phyloP scores from a whole-genome alignment of 2,329 filamentous ascomycete species.

The Phaeophleospora eucalypticola region DNA sequence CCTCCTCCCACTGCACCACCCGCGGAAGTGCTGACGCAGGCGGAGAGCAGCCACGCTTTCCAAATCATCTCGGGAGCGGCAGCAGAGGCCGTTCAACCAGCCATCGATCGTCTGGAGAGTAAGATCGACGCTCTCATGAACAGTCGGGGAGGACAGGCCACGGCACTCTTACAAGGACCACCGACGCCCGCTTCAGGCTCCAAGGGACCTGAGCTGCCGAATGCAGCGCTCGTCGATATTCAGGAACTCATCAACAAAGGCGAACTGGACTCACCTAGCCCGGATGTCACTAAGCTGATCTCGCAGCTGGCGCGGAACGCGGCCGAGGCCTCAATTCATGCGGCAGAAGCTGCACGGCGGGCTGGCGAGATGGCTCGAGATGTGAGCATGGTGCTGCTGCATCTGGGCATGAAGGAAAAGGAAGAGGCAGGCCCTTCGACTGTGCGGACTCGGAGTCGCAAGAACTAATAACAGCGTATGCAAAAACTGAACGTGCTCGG shows the following conservation, averaged over 20 bases:
- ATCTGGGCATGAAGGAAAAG: constrained; percentile 1
- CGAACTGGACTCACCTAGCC: constrained; percentile 1
- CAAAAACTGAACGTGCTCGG: not conserved
- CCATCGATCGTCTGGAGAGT: constrained; percentile 6
- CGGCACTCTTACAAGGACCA: not conserved
- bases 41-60: constrained; percentile 6
- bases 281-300: constrained; percentile 5
- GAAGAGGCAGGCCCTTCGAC: not conserved
- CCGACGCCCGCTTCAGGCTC: not conserved
- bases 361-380: constrained; percentile 14
- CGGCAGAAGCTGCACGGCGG: constrained; percentile 9
- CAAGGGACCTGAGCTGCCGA: constrained; percentile 4
- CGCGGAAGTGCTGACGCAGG: constrained; percentile 2
- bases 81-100: constrained; percentile 10
- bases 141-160: not conserved
- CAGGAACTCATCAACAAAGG: constrained; percentile 1
- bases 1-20: constrained; percentile 2
- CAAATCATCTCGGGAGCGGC: constrained; percentile 9
- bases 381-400: constrained; percentile 10
- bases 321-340: constrained; percentile 11
- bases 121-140: constrained; percentile 9
- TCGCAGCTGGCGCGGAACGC: constrained; percentile 11
- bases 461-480: not conserved
- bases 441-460: not conserved
- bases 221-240: constrained; percentile 1